A percentile compares a stretch with the other conserved stretches of the same genome.
Conservation (phyloP, 2,329 filamentous ascomycete species). For the Colletotrichum lupini region DNA sequence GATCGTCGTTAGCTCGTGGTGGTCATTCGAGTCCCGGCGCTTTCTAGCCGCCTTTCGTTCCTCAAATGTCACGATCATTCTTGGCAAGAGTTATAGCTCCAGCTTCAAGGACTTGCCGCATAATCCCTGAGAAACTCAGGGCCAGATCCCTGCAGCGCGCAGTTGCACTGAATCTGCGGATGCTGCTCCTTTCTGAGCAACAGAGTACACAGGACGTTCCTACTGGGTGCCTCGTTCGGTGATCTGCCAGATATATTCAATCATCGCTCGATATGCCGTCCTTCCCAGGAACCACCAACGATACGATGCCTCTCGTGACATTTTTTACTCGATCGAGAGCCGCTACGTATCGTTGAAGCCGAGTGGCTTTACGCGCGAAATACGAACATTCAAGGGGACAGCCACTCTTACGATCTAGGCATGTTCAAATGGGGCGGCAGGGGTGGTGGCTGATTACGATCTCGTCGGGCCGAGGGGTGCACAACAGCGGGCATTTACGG, state of each 20-base stretch:
- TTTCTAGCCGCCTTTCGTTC: neutral
- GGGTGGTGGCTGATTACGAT: neutral
- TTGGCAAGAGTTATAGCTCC: neutral
- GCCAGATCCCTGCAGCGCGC: neutral
- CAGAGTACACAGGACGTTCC: neutral
- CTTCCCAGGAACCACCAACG: no score
- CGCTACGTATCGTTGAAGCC: neutral
- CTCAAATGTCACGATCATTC: neutral
- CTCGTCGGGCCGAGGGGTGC: neutral
- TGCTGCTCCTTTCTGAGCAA: neutral
- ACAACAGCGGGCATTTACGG: conserved; percentile 20
- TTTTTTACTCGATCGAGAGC: neutral
- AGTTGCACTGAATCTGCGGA: neutral
- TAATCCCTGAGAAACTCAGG: neutral
- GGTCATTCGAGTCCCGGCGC: neutral
- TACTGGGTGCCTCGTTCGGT: neutral
- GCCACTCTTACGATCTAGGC: neutral
- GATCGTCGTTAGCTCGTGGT: neutral
- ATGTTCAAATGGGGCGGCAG: neutral
- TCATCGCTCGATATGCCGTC: neutral
- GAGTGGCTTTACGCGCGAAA: neutral
- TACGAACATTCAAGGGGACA: neutral
- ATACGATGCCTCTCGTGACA: neutral
- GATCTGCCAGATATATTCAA: neutral
- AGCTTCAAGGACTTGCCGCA: neutral